These are phyloP conservation scores for Sutorius australiensis DNA, from an alignment of 768 basidiomycete genomes.

Conservation along the genomic window DNA sequence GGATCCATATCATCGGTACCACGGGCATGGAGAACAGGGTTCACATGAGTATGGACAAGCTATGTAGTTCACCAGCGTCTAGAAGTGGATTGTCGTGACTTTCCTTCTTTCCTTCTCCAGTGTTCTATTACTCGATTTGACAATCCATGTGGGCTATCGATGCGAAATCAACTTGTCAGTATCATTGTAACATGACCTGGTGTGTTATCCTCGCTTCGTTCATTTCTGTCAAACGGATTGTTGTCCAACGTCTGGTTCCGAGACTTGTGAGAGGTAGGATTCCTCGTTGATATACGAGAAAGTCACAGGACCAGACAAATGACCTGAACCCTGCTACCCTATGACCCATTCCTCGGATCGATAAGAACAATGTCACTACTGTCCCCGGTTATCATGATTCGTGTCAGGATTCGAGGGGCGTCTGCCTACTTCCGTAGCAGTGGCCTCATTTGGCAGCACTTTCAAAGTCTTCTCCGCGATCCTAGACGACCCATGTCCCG, in stretches of 20 bases:
- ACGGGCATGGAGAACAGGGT: constrained; percentile 29
- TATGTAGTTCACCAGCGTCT: constrained; percentile 22
- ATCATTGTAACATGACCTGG: background rate
- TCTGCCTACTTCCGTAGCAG: background rate
- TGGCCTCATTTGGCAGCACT: background rate
- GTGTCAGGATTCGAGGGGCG: background rate
- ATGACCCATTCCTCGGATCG: background rate
- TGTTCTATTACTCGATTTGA: constrained; percentile 31
- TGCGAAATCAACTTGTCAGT: constrained; percentile 1
- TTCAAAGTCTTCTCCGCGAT: background rate
- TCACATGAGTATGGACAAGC: constrained; percentile 32
- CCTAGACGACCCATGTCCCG: background rate
- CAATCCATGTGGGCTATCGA: background rate
- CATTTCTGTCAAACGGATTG: background rate
- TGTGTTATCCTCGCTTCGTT: background rate
- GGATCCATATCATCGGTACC: constrained; percentile 27
- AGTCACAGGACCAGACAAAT: background rate
- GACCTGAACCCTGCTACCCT: too few relatives aligned
- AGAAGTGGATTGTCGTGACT: constrained; percentile 16
- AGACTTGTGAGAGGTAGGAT: background rate
- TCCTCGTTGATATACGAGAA: background rate
- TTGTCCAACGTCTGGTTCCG: background rate
- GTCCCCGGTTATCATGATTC: background rate
- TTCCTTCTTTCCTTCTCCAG: constrained; percentile 10
- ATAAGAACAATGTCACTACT: background rate